phyloP scores from a whole-genome alignment of 108 stramenopile species.

The Nannochloropsis salina region DNA sequence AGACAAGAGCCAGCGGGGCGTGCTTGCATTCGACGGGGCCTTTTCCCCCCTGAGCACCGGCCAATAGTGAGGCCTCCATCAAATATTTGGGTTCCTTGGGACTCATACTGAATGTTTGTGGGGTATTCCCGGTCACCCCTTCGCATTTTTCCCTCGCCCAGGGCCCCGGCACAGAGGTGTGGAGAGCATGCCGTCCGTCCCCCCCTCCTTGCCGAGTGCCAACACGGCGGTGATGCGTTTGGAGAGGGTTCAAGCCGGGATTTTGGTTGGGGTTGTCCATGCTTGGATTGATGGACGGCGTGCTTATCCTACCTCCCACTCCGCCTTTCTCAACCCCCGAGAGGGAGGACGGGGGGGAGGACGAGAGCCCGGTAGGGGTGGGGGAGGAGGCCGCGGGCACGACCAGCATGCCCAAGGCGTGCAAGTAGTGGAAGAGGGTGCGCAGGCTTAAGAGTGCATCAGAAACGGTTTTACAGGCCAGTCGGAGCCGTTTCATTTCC shows the following conservation, averaged over 20 bases:
- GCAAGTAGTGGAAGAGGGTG: background rate
- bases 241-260: too few relatives aligned
- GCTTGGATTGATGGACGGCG: too few relatives aligned
- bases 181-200: too few relatives aligned
- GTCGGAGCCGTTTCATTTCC: constrained; percentile 8
- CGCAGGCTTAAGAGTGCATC: background rate
- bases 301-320: background rate
- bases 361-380: background rate
- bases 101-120: background rate
- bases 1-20: background rate
- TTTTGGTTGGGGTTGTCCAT: too few relatives aligned
- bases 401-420: background rate
- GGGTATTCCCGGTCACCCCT: too few relatives aligned
- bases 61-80: background rate
- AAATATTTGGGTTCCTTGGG: background rate
- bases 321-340: background rate
- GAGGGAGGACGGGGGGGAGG: too few relatives aligned
- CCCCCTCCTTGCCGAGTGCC: too few relatives aligned
- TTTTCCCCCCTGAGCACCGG: background rate
- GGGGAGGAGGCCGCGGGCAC: background rate
- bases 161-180: too few relatives aligned
- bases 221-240: too few relatives aligned
- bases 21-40: background rate
- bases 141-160: too few relatives aligned
- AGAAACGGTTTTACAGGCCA: background rate